Conservation (phyloP, 2,329 filamentous ascomycete species). For the Cercospora canescens region DNA sequence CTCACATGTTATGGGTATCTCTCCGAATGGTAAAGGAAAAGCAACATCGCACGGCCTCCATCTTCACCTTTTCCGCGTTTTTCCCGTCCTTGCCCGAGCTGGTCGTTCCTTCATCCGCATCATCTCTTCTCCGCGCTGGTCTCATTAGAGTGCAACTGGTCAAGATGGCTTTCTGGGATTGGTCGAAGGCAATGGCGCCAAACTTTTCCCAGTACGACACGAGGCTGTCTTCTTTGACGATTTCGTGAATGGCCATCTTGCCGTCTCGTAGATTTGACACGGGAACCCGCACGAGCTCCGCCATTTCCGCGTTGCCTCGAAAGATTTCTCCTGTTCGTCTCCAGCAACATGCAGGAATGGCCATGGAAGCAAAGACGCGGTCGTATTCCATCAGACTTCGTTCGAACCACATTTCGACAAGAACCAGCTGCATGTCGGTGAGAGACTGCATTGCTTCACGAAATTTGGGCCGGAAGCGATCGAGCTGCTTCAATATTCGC, state of each 20-base stretch:
- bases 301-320: constrained; percentile 97
- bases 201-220: constrained; percentile 99
- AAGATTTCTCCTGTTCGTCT: constrained; percentile 95
- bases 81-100: constrained; percentile 36
- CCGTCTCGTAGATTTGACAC: constrained; percentile 90
- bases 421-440: constrained; percentile 90
- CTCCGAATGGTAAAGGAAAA: constrained; percentile 96
- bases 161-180: constrained; percentile 88
- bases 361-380: constrained; percentile 98
- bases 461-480: constrained; percentile 93
- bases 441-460: constrained; percentile 89
- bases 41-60: constrained; percentile 76
- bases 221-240: constrained; percentile 89
- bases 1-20: constrained; percentile 95
- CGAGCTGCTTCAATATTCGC: constrained; percentile 87
- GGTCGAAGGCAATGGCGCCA: constrained; percentile 94
- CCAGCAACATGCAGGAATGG: constrained; percentile 97
- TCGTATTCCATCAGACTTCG: constrained; percentile 96
- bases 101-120: background rate
- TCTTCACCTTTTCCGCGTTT: constrained; percentile 42
- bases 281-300: constrained; percentile 88
- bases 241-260: constrained; percentile 91
- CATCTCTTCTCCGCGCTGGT: constrained; percentile 50
- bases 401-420: constrained; percentile 99
- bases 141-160: constrained; percentile 91